phyloP scores from a whole-genome alignment of 768 basidiomycete species.

The Piloderma croceum region DNA sequence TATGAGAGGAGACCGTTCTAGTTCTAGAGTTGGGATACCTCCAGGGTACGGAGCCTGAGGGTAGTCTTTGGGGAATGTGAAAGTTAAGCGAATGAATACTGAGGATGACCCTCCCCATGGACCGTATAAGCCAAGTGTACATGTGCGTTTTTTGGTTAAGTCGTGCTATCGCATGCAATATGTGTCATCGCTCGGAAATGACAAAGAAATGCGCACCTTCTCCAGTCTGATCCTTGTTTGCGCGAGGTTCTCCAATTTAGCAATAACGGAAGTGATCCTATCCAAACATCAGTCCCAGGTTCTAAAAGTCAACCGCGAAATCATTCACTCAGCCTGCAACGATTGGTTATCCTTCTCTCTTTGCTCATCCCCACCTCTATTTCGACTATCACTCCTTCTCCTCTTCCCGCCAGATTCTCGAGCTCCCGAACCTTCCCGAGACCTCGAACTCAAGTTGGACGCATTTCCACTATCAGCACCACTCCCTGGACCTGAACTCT shows the following conservation, averaged over 20 bases:
- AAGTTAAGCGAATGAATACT: conserved; percentile 82
- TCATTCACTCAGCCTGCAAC: conserved; percentile 68
- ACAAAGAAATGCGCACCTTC: conserved; percentile 45
- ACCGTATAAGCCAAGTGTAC: conserved; percentile 81
- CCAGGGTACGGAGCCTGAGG: conserved; percentile 57
- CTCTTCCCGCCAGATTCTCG: conserved; percentile 18
- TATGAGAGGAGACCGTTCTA: conserved; percentile 80
- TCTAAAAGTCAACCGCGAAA: neutral
- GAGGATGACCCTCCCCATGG: conserved; percentile 88
- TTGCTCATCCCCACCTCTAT: conserved; percentile 26
- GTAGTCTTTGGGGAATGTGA: conserved; percentile 84
- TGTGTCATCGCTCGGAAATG: conserved; percentile 1
- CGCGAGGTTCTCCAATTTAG: conserved; percentile 54
- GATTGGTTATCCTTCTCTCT: conserved; percentile 38
- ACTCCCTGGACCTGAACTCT: conserved; percentile 52
- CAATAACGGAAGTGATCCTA: conserved; percentile 71
- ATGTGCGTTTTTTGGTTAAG: conserved; percentile 65
- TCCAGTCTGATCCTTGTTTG: conserved; percentile 77
- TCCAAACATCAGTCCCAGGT: neutral
- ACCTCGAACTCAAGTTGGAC: conserved; percentile 43
- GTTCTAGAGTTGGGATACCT: conserved; percentile 67
- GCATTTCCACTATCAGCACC: conserved; percentile 40
- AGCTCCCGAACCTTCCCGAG: conserved; percentile 29
- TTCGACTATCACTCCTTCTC: conserved; percentile 45
- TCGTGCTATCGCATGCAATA: conserved; percentile 43